phyloP scores from a whole-genome alignment of 2,329 filamentous ascomycete species.

The Pyricularia pennisetigena region DNA sequence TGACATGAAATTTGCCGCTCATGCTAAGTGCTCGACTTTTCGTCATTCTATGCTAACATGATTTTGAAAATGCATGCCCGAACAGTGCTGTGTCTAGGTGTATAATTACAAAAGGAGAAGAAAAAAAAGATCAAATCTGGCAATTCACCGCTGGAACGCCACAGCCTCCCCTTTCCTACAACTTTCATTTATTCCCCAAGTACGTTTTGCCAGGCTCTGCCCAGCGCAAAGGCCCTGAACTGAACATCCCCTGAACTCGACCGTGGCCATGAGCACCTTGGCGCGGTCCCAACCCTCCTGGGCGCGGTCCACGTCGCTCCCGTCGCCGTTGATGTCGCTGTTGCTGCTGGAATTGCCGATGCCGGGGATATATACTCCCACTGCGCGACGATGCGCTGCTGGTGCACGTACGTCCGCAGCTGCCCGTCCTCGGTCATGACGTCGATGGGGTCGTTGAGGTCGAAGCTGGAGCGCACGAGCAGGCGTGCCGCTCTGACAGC shows the following conservation, averaged over 20 bases:
- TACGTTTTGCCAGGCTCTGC: background rate
- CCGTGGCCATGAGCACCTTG: background rate
- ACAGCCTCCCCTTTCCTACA: background rate
- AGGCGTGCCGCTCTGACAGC: constrained; percentile 18
- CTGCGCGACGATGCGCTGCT: constrained; percentile 32
- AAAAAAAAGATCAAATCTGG: background rate
- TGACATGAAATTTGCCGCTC: background rate
- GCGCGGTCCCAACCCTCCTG: constrained; percentile 18
- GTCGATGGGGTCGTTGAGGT: constrained; percentile 17
- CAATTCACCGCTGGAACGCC: background rate
- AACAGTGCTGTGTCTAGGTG: background rate
- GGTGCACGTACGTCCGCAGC: constrained; percentile 14
- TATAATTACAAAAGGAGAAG: background rate
- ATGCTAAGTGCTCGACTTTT: background rate
- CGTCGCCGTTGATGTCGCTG: constrained; percentile 3
- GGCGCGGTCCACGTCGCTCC: constrained; percentile 21
- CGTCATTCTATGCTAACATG: background rate
- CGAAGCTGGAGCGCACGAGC: constrained; percentile 12
- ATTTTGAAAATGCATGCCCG: background rate
- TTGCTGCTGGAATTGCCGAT: constrained; percentile 25
- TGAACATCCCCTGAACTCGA: background rate
- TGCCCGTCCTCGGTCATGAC: constrained; percentile 13
- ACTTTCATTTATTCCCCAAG: background rate
- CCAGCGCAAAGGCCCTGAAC: background rate
- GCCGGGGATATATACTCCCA: constrained; percentile 39